Conservation (phyloP, 148 eudicot species). For the Polygonum maritimum region DNA sequence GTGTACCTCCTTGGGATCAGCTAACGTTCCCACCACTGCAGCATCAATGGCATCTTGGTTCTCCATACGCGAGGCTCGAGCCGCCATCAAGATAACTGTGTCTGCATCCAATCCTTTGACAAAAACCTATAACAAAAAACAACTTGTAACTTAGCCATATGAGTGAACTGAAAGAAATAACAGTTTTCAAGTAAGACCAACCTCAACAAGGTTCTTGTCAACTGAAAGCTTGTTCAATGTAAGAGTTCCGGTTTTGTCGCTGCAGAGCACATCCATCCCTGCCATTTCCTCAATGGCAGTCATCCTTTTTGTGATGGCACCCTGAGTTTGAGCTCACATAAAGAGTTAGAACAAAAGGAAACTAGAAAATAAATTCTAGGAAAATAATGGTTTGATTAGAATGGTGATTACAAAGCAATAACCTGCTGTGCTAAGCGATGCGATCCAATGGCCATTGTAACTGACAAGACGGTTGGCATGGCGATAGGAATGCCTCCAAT, state of each 20-base stretch:
- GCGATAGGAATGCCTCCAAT: slow-evolving; percentile 47
- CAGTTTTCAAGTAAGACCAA: background rate
- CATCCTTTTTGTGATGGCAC: slow-evolving; percentile 11
- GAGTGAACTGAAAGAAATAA: background rate
- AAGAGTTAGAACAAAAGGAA: background rate
- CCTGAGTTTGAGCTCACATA: background rate
- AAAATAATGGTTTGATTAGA: background rate
- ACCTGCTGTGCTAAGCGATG: slow-evolving; percentile 47
- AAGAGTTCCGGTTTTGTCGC: slow-evolving; percentile 14
- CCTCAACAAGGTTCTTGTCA: slow-evolving; percentile 11
- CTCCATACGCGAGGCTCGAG: slow-evolving; percentile 8
- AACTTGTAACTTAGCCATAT: background rate
- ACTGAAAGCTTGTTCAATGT: slow-evolving; percentile 13
- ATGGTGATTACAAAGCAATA: background rate
- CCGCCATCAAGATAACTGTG: slow-evolving; percentile 8
- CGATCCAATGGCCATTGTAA: slow-evolving; percentile 49
- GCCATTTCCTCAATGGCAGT: slow-evolving; percentile 15
- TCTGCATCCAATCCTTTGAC: slow-evolving; percentile 9
- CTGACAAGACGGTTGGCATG: slow-evolving; percentile 45
- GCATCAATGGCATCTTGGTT: slow-evolving; percentile 16
- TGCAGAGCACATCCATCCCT: slow-evolving; percentile 16
- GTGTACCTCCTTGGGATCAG: slow-evolving; percentile 12
- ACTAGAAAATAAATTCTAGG: background rate
- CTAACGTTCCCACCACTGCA: slow-evolving; percentile 2
- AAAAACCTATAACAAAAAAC: background rate